Base-by-base conservation (phyloP, 2,329 filamentous ascomycete species). In the Scytalidium lignicola region DNA sequence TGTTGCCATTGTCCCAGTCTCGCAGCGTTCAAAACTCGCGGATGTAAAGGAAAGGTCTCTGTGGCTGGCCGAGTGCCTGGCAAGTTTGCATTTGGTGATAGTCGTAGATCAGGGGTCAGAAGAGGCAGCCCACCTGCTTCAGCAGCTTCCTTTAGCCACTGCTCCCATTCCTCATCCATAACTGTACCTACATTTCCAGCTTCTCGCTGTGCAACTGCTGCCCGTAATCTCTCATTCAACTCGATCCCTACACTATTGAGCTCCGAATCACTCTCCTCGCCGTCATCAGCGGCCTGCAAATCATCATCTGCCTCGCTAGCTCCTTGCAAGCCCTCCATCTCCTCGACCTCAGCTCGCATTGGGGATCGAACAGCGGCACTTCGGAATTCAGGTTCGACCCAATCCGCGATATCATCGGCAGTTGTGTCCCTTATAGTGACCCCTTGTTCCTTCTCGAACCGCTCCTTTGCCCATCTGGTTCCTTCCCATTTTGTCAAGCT, bases 401-500 rank as follows among this genome's bases (percentile, higher is more conserved):
- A 90, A 51, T 79, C 75, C 3, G 72, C 70, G 50, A 91, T 83
- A 20, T 79, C 83, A 58, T 88, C 83, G 46, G 78, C 79, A 1
- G 86, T 84, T 5, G 87, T 90, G 62, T 92, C 88, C 43, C 71
- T 68, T 54, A 92, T 89, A 23, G 69, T 70, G 51, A 86, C 76
- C 28, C 82, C 82, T 60, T 90, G 85, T 62, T 91, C 87, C 50
- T 78, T 76, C 71, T 92, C 87, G 62, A 83, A 92, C 48, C 86
- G 80, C 63, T 90, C 85, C 63, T 90, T 85, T 53, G 88, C 88
- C 87, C 87, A 91, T 53, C 84, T 82, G 9, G 87, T 91, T 50
- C 87, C 87, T 70, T 91, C 87, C 87, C 87, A 92, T 62, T 87
- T 85, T 51, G 87, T 90, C 63, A 91, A 73, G 44, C 74, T 73